Percentiles rank a stretch among this genome's conserved stretches.
Conservation (phyloP, 306 rosid species). For the Vigna unguiculata region DNA sequence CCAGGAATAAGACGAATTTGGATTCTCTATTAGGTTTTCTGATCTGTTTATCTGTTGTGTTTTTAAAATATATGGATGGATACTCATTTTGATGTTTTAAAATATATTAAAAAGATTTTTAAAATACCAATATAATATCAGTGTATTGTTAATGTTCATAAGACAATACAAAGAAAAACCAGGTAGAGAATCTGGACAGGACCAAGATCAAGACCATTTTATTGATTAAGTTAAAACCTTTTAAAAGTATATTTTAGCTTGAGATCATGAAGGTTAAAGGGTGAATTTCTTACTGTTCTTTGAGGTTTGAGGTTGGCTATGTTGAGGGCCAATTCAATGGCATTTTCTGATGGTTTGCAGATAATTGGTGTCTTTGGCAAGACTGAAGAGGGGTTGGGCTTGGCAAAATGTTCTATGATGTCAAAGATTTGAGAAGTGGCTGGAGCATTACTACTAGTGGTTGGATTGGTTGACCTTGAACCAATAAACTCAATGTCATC, state of each 20-base stretch:
- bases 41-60: no score
- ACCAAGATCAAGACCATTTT: neutral
- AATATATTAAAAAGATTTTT: no score
- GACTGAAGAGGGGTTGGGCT: constrained; percentile 51
- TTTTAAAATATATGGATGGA: no score
- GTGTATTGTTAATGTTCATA: no score
- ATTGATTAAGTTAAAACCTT: neutral
- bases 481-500: constrained; percentile 84
- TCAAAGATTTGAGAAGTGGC: constrained; percentile 65
- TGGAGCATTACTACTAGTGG: constrained; percentile 35
- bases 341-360: constrained; percentile 82
- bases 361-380: constrained; percentile 90
- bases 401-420: constrained; percentile 74
- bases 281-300: constrained; percentile 76
- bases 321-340: constrained; percentile 81
- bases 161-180: no score
- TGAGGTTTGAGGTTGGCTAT: constrained; percentile 84
- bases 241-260: neutral
- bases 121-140: no score
- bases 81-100: no score
- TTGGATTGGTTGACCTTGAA: constrained; percentile 40
- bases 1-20: no score
- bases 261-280: neutral
- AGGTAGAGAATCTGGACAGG: no score
- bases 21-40: no score